Evolutionary conservation across 1,139 yeast species (phyloP).

Genomic region (Geotrichum australiense): DNA sequence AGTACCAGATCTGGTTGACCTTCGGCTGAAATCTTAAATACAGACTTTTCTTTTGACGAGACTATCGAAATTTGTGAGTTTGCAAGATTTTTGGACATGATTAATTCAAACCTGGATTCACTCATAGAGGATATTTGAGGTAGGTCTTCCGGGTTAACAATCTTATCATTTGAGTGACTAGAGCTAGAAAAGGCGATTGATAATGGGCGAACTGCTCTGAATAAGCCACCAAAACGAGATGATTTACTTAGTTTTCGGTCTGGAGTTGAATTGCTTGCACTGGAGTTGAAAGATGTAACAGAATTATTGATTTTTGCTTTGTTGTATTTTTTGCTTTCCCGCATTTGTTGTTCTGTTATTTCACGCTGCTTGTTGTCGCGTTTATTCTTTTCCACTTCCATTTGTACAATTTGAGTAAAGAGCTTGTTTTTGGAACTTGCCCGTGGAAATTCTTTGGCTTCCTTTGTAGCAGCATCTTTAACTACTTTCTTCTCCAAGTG

Average conservation of each 20-base stretch:
- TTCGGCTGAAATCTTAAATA: slow-evolving; percentile 59
- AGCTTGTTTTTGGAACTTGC: slow-evolving; percentile 35
- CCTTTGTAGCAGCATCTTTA: slow-evolving; percentile 40
- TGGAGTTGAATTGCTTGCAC: slow-evolving; percentile 9
- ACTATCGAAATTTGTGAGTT: slow-evolving; percentile 31
- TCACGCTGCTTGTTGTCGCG: slow-evolving; percentile 47
- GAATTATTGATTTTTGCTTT: slow-evolving; percentile 1
- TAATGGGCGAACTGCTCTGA: slow-evolving; percentile 38
- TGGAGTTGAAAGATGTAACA: slow-evolving; percentile 1
- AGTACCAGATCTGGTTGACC: slow-evolving; percentile 44
- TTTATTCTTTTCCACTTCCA: slow-evolving; percentile 45
- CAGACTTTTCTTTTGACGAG: slow-evolving; percentile 26
- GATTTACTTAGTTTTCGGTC: not conserved
- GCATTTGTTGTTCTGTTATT: slow-evolving; percentile 37
- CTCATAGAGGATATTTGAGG: slow-evolving; percentile 45
- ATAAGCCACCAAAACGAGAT: slow-evolving; percentile 32
- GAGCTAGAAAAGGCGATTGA: slow-evolving; percentile 36
- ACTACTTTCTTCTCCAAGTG: slow-evolving; percentile 30
- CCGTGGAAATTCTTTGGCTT: slow-evolving; percentile 36
- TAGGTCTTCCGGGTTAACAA: slow-evolving; percentile 48
- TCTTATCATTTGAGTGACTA: slow-evolving; percentile 35
- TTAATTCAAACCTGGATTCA: slow-evolving; percentile 49
- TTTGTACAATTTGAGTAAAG: slow-evolving; percentile 40
- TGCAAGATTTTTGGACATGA: slow-evolving; percentile 48
- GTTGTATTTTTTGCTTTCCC: slow-evolving; percentile 32